Conservation (phyloP, 2,329 filamentous ascomycete species). For the Trichoderma guizhouense region DNA sequence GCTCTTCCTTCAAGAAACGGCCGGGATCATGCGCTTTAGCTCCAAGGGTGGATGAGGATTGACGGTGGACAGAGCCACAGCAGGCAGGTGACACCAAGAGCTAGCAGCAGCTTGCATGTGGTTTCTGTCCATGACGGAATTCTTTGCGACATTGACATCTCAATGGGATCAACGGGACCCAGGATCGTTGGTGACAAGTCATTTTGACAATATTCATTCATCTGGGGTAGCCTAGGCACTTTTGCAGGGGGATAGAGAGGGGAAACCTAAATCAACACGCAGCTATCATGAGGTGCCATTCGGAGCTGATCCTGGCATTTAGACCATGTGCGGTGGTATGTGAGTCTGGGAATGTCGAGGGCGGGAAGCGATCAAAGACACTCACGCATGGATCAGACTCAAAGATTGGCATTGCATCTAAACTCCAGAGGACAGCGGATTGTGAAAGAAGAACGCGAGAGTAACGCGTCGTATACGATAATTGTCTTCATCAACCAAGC, state of each 20-base stretch:
- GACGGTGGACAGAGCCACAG: slow-evolving; percentile 11
- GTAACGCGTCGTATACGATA: neutral
- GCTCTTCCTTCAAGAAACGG: neutral
- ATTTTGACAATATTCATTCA: neutral
- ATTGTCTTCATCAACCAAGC: neutral
- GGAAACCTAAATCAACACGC: neutral
- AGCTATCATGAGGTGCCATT: slow-evolving; percentile 8
- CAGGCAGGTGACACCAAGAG: slow-evolving; percentile 18
- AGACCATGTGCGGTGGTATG: neutral
- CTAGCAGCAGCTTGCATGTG: slow-evolving; percentile 7
- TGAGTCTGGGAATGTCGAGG: neutral
- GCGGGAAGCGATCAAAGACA: neutral
- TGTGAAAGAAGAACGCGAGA: neutral
- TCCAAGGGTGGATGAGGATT: slow-evolving; percentile 1
- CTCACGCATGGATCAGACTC: neutral
- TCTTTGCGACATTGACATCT: neutral
- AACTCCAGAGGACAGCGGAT: neutral
- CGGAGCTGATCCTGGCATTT: neutral
- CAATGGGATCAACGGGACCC: neutral
- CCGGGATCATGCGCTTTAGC: neutral
- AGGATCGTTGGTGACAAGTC: neutral
- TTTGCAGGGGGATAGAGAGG: neutral
- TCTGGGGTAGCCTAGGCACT: neutral
- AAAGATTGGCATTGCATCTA: neutral
- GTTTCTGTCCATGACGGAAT: slow-evolving; percentile 7